A percentile compares a stretch with the other conserved stretches of the same genome.
phyloP scores from a whole-genome alignment of 129 eudicot species.

The Flaveria linearis region DNA sequence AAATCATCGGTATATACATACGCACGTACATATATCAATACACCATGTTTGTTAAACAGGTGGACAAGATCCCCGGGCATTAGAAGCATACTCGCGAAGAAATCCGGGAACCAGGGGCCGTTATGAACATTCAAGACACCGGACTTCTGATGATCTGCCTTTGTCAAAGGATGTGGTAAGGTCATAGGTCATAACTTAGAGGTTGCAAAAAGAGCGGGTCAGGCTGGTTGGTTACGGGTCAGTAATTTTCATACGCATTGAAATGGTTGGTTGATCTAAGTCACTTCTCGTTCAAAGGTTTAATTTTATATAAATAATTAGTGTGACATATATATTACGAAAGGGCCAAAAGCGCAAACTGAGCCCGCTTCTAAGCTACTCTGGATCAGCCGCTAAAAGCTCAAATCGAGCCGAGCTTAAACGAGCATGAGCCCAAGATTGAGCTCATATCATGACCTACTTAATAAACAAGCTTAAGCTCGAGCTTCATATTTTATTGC shows the following conservation, averaged over 20 bases:
- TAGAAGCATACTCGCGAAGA: constrained; percentile 79
- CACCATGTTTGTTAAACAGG: constrained; percentile 22
- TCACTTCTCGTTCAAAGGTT: too few species aligned
- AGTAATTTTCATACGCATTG: not conserved
- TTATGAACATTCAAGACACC: constrained; percentile 64
- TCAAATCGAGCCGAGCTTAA: too few species aligned
- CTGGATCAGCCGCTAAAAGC: too few species aligned
- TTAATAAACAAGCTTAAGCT: too few species aligned
- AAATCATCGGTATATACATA: not conserved
- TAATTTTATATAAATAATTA: not conserved
- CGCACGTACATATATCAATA: not conserved
- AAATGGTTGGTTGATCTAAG: too few species aligned
- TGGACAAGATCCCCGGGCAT: constrained; percentile 82
- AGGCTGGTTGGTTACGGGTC: not conserved
- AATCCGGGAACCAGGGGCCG: constrained; percentile 56
- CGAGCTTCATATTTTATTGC: too few species aligned
- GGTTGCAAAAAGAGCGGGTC: not conserved
- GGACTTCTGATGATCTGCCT: constrained; percentile 68
- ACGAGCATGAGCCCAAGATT: too few species aligned
- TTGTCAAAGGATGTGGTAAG: constrained; percentile 90
- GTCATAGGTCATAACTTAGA: not conserved
- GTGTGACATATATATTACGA: too few species aligned
- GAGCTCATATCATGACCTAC: too few species aligned
- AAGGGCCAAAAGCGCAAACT: too few species aligned
- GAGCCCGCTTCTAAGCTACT: too few species aligned